Base-by-base conservation (phyloP, 2,329 filamentous ascomycete genomes). In the Talaromyces sp. region DNA sequence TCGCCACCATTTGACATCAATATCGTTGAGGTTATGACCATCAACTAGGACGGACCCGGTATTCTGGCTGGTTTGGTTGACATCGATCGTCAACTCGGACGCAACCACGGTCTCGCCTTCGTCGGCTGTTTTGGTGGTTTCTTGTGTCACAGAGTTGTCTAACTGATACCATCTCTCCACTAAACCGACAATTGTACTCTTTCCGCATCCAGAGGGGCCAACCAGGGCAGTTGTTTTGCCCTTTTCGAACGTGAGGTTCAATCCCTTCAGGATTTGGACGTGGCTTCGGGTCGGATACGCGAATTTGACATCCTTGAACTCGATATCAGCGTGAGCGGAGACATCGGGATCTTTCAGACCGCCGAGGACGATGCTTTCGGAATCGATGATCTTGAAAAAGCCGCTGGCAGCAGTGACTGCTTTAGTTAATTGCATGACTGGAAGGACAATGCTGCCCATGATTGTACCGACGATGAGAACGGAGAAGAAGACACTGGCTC, bases 1-100 rank as follows among this genome's bases (percentile, higher is more conserved):
- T 25, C 91, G 85, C 4, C 96, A 77, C 91, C 92, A 97, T 19
- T 78, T 75, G 0, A 82, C 75, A 64, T 92, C 83, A 0, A 97
- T 75, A 2, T 84, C 79, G 22, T 71, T 69, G 22, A 91, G 74
- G 27, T 82, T 73, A 44, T 82, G 80, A 1, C 78, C 81, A 42
- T 80, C 83, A 4, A 86, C 83, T 0, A 75, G 74, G 52, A 91
- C 81, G 3, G 71, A 76, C 1, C 85, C 86, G 15, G 63, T 65
- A 22, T 67, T 64, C 22, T 30, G 51, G n/a, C 53, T 44, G 51
- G 30, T 27, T 8, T 62, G 51, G 11, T 61, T 30, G 6, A 61
- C 51, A 22, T 33, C 57, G 28, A 58, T 51, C 51, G 54, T 42
- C 15, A 52, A 32, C 25, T 58, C 52, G 9, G 30, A 56, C 15